phyloP scores from a whole-genome alignment of 345 rosid genomes.

The Atalantia buxifolia region DNA sequence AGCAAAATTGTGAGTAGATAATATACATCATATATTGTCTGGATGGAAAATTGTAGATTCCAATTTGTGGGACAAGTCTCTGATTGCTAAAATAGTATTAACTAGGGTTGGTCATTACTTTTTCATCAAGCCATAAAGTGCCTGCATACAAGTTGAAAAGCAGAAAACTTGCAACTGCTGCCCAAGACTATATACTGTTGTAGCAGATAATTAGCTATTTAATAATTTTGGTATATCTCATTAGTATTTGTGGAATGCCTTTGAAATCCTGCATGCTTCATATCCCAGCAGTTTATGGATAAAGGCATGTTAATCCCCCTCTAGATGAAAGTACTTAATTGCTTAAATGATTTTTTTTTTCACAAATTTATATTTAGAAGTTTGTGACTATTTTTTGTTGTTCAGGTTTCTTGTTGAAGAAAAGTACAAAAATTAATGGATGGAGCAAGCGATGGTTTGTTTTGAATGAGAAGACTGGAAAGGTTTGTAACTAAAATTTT shows the following conservation, averaged over 20 bases:
- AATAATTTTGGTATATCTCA: not conserved
- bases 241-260: not conserved
- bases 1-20: not conserved
- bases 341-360: not conserved
- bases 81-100: not conserved
- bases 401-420: constrained; percentile 79
- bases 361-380: not conserved
- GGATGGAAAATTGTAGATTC: not conserved
- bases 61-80: not conserved
- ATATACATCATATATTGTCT: too few species aligned
- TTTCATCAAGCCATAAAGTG: not conserved
- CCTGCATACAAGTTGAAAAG: not conserved
- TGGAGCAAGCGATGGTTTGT: constrained; percentile 98
- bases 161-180: not conserved
- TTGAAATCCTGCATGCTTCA: not conserved
- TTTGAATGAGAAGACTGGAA: constrained; percentile 84
- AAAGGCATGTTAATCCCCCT: not conserved
- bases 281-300: not conserved
- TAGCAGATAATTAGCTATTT: not conserved
- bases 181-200: not conserved
- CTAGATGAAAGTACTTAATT: constrained; percentile 2
- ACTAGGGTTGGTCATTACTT: not conserved
- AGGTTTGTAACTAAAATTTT: constrained; percentile 47
- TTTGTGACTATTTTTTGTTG: constrained; percentile 1
- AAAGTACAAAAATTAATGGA: constrained; percentile 82